Conservation (phyloP, 2,329 filamentous ascomycete species). For the Talaromyces atroroseus region DNA sequence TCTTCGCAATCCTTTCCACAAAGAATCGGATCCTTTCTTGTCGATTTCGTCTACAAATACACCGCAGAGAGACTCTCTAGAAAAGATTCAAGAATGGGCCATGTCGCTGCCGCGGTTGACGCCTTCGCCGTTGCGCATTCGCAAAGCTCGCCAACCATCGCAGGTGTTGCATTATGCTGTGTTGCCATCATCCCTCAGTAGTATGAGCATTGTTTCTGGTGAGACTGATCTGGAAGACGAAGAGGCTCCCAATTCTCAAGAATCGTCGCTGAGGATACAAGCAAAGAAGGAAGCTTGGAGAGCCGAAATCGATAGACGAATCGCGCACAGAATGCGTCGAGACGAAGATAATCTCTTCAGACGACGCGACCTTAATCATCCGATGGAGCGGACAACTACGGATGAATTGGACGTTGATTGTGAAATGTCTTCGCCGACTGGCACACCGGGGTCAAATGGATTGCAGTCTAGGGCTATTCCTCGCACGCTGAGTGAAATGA, state of each 20-base stretch:
- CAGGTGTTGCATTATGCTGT: background rate
- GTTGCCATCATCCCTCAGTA: background rate
- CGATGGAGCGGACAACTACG: background rate
- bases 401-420: background rate
- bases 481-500: slow-evolving; percentile 6
- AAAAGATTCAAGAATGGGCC: background rate
- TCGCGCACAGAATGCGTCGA: background rate
- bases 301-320: background rate
- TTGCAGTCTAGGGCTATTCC: background rate
- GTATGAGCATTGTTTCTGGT: background rate
- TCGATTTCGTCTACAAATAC: slow-evolving; percentile 1
- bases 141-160: background rate
- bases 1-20: background rate
- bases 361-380: background rate
- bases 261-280: background rate
- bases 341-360: background rate
- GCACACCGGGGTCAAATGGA: background rate
- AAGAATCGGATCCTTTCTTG: slow-evolving; percentile 12
- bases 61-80: background rate
- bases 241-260: background rate
- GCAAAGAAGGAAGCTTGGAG: background rate
- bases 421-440: background rate
- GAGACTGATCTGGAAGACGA: background rate
- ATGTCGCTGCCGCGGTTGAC: background rate
- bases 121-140: slow-evolving; percentile 13